These are phyloP conservation scores for Dendrobium nobile DNA, from an alignment of 106 monocot genomes.

Conservation along the genomic window DNA sequence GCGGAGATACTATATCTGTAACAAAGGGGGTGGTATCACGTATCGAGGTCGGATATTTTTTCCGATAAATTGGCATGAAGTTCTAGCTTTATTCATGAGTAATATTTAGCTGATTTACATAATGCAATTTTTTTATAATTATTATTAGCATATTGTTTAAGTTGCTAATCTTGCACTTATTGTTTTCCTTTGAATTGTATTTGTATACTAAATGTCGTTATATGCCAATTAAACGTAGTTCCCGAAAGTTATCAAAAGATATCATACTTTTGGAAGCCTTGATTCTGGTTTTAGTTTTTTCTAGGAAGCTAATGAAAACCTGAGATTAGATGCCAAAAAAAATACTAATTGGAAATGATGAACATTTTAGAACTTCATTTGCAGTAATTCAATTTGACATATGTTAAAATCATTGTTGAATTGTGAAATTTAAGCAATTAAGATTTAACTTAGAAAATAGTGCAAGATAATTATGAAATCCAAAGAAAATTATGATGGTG, in stretches of 20 bases:
- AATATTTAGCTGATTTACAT: background rate
- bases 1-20: constrained; percentile 96
- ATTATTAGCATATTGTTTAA: background rate
- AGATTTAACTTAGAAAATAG: background rate
- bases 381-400: background rate
- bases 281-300: background rate
- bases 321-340: background rate
- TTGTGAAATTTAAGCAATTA: background rate
- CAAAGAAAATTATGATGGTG: background rate
- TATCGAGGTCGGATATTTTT: constrained; percentile 68
- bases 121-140: background rate
- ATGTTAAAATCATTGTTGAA: background rate
- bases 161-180: background rate
- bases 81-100: background rate
- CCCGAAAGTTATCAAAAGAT: background rate
- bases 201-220: background rate
- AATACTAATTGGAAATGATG: background rate
- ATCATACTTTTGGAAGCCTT: background rate
- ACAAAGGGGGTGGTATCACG: constrained; percentile 98
- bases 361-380: background rate
- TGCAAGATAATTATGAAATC: background rate
- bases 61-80: background rate
- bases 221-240: background rate
- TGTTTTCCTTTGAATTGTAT: background rate
- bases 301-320: background rate